phyloP scores from a whole-genome alignment of 2,329 filamentous ascomycete genomes.

The Sarocladium kiliense region DNA sequence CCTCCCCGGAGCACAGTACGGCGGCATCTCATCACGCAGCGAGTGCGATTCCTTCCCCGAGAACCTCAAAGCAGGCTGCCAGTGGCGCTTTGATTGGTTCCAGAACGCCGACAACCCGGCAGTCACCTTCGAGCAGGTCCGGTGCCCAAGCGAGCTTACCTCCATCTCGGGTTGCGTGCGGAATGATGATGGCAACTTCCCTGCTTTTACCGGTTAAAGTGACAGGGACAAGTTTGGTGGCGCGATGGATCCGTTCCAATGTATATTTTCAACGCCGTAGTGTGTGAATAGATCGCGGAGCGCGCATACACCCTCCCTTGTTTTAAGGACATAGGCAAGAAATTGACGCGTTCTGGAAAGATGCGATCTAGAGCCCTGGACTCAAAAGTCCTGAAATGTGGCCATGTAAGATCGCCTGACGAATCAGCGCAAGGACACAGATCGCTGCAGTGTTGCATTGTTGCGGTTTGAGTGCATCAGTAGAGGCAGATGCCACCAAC shows the following conservation, averaged over 20 bases:
- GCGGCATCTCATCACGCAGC: conserved; percentile 45
- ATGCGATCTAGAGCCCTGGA: too few relatives aligned
- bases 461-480: conserved; percentile 20
- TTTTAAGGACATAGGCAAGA: too few relatives aligned
- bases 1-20: conserved; percentile 47
- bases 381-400: neutral
- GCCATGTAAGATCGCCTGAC: too few relatives aligned
- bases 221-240: neutral
- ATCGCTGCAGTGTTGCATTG: neutral
- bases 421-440: neutral
- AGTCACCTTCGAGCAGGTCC: conserved; percentile 50
- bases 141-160: conserved; percentile 46
- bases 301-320: neutral
- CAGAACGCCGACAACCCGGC: conserved; percentile 50
- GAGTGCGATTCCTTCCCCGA: conserved; percentile 49
- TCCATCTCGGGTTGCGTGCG: conserved; percentile 31
- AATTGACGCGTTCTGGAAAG: too few relatives aligned
- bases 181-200: conserved; percentile 23
- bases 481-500: conserved; percentile 60
- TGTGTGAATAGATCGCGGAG: neutral
- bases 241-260: neutral
- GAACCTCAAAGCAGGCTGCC: conserved; percentile 50
- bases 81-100: conserved; percentile 64
- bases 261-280: neutral
- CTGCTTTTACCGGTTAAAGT: conserved; percentile 11